Evolutionary conservation across 495 filamentous ascomycete genomes (phyloP), one percentile per base, ranked within the genome.

Genomic region (Xylaria castorea): DNA sequence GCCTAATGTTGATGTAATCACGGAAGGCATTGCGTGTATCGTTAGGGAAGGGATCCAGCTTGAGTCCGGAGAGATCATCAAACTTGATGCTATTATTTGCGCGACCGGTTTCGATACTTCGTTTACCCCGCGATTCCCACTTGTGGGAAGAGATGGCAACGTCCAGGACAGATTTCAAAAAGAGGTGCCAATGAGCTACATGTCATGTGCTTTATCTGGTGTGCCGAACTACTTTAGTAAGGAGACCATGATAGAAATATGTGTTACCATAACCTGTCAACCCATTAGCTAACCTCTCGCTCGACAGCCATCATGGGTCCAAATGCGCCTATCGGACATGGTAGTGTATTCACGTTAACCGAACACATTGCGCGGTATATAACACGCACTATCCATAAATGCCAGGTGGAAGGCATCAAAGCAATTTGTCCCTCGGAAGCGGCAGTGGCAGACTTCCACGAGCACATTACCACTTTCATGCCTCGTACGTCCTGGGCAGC

Each of bases 61-160:
- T 12, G 81, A 81, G 14, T 87, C 89, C 12, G 89, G 89, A 42
- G 78, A 84, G 14, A 79, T 88, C 48, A 76, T 90, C 46, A 80
- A 87, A 64, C 84, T 89, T 4, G 90, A 92, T 71, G 85, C 84
- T 9, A 85, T 91, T n/a, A 86, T 94, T 74, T 93, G 92, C 76
- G 88, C 92, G 3, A 94, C 92, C 0, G 92, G 92, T 7, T 92
- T 91, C 57, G 88, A 93, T 68, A 81, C 78, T 6, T 88, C 90
- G 25, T 87, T 91, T 72, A 80, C 83, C 14, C 90, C 90, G 0
- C 87, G 87, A 5, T 92, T 92, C 73, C 85, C 89, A 3, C 83
- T 92, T 68, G 80, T 88, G 25, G 86, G 87, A 18, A 81, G 87
- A 60, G 80, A 84, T 8, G 82, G 89, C 11, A 85, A 86, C 63